A percentile compares a stretch with the other conserved stretches of the same genome.
Conservation (phyloP, 2,329 filamentous ascomycete species). For the Botrytis elliptica region DNA sequence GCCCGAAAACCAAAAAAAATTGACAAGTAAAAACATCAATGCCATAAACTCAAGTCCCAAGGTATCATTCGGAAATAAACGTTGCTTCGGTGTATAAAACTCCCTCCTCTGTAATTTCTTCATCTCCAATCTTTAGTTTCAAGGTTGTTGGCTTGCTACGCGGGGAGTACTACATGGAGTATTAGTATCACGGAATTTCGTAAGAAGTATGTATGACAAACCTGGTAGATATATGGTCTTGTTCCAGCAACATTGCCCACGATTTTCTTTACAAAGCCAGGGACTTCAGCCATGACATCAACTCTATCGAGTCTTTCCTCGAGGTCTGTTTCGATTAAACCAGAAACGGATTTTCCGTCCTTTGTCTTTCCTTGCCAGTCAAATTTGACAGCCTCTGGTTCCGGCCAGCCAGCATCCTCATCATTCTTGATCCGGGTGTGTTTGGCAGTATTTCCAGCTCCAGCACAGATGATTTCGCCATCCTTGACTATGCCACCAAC, state of each 20-base stretch:
- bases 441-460: constrained; percentile 60
- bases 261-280: constrained; percentile 91
- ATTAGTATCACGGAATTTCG: constrained; percentile 30
- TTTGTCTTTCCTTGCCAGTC: constrained; percentile 76
- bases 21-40: constrained; percentile 16
- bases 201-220: constrained; percentile 43
- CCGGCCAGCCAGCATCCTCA: constrained; percentile 80
- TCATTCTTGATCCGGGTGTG: constrained; percentile 73
- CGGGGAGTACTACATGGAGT: constrained; percentile 63
- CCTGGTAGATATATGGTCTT: constrained; percentile 97
- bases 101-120: constrained; percentile 76
- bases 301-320: constrained; percentile 74
- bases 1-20: constrained; percentile 27
- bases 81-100: constrained; percentile 84
- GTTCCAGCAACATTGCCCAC: constrained; percentile 86
- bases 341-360: constrained; percentile 72
- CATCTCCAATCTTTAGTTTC: constrained; percentile 81
- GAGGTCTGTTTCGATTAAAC: constrained; percentile 66
- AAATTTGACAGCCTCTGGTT: constrained; percentile 73
- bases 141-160: constrained; percentile 62
- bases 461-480: constrained; percentile 73
- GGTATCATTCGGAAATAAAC: constrained; percentile 70
- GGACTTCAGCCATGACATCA: constrained; percentile 95
- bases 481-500: constrained; percentile 82
- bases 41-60: not conserved